Evolutionary conservation across 352 stramenopile genomes (phyloP).

Genomic region (Phytophthora palmivora): DNA sequence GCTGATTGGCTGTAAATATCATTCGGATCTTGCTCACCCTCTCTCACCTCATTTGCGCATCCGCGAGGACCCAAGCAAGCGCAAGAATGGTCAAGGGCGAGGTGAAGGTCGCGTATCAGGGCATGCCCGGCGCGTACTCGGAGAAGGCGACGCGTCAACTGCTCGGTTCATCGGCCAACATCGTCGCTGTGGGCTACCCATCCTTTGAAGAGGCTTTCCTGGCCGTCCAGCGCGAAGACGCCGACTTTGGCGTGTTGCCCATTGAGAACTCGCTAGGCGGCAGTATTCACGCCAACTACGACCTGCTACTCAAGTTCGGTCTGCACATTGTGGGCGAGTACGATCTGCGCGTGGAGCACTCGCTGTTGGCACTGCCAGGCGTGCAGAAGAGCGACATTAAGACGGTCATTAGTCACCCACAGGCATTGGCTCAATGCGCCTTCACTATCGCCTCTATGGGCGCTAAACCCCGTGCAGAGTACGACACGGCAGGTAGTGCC

Average conservation of each 20-base stretch:
- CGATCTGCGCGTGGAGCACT: constrained; percentile 91
- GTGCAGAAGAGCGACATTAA: constrained; percentile 91
- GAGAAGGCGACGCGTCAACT: constrained; percentile 97
- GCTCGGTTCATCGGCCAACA: constrained; percentile 64
- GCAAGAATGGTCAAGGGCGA: constrained; percentile 35
- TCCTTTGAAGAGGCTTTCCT: constrained; percentile 63
- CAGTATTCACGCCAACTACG: constrained; percentile 98
- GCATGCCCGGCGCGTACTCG: constrained; percentile 96
- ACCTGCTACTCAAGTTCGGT: constrained; percentile 81
- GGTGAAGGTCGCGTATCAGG: constrained; percentile 95
- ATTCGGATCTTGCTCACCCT: no score
- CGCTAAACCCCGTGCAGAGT: constrained; percentile 86
- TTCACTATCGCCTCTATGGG: constrained; percentile 93
- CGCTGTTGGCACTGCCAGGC: constrained; percentile 91
- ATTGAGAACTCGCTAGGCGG: constrained; percentile 96
- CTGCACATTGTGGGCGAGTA: constrained; percentile 85
- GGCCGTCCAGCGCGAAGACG: constrained; percentile 82
- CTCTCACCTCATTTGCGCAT: constrained; percentile 4
- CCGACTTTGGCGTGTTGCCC: constrained; percentile 94
- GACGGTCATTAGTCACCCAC: constrained; percentile 96
- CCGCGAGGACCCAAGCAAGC: background rate
- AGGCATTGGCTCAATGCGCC: constrained; percentile 97
- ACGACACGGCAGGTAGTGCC: constrained; percentile 97
- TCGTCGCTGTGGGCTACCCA: constrained; percentile 67
- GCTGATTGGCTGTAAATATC: no score